These are phyloP conservation scores for Penicillium crystallinum DNA, from an alignment of 495 filamentous ascomycete genomes.

Conservation along the genomic window DNA sequence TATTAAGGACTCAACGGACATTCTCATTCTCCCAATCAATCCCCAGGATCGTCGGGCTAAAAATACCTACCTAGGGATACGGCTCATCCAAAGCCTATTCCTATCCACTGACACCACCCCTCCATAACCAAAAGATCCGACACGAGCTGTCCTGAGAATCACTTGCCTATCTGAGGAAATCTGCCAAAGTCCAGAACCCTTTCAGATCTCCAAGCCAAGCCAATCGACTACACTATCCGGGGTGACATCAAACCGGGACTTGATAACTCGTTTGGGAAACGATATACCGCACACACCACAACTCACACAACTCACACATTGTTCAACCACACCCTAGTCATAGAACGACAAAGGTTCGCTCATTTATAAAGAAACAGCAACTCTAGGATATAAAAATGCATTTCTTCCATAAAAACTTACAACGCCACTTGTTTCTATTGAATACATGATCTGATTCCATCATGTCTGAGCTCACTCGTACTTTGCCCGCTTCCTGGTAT, in stretches of 20 bases:
- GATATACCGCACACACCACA: conserved; percentile 19
- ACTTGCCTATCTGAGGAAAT: neutral
- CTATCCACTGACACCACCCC: neutral
- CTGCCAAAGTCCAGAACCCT: neutral
- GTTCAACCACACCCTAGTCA: conserved; percentile 3
- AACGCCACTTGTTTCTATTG: neutral
- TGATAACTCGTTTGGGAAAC: conserved; percentile 38
- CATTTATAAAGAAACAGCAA: neutral
- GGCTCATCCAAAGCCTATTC: too few relatives aligned
- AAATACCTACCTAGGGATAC: too few relatives aligned
- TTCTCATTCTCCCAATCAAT: too few relatives aligned
- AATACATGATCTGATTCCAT: conserved; percentile 5
- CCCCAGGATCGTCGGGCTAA: too few relatives aligned
- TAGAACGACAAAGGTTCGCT: neutral
- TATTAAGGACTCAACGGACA: too few relatives aligned
- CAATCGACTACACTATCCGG: neutral
- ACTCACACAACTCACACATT: conserved; percentile 8
- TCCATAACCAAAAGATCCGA: neutral
- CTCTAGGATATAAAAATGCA: neutral
- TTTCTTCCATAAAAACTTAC: neutral
- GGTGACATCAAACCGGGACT: conserved; percentile 23
- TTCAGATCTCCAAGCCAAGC: neutral
- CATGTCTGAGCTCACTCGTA: conserved; percentile 38
- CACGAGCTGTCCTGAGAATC: neutral
- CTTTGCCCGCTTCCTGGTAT: conserved; percentile 43